Percentiles rank a stretch among this genome's conserved stretches.
Evolutionary conservation across 1,139 yeast species (phyloP).

Genomic region (Suhomyces taliae): DNA sequence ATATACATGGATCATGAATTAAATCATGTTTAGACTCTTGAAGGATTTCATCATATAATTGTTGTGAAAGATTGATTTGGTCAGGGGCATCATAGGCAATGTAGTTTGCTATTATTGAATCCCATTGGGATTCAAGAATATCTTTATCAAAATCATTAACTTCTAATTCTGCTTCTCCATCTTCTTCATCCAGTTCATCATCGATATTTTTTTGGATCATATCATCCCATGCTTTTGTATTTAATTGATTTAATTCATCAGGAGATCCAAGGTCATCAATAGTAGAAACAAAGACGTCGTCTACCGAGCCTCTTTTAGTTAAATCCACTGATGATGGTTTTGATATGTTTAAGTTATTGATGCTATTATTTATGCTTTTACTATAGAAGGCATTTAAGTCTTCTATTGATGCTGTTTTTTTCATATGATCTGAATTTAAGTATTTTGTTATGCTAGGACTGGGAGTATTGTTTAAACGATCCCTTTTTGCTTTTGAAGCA

Average conservation of each 20-base stretch:
- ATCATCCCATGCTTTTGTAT: conserved; percentile 28
- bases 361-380: conserved; percentile 10
- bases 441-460: conserved; percentile 12
- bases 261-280: conserved; percentile 32
- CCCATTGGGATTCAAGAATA: conserved; percentile 29
- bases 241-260: conserved; percentile 3
- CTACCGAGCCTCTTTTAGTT: background rate
- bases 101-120: conserved; percentile 27
- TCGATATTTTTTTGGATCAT: conserved; percentile 24
- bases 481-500: conserved; percentile 3
- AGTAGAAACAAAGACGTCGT: conserved; percentile 29
- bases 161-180: conserved; percentile 6
- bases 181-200: conserved; percentile 16
- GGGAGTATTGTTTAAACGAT: conserved; percentile 19
- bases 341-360: conserved; percentile 6
- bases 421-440: conserved; percentile 2
- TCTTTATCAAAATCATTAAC: conserved; percentile 15
- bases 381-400: conserved; percentile 10
- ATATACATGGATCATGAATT: conserved; percentile 39
- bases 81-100: conserved; percentile 37
- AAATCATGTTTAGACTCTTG: conserved; percentile 25
- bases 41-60: conserved; percentile 31
- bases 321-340: background rate
- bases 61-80: conserved; percentile 46
- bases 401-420: conserved; percentile 5